Conservation (phyloP, 441 rosid genomes). For the Hypseocharis bilobata region DNA sequence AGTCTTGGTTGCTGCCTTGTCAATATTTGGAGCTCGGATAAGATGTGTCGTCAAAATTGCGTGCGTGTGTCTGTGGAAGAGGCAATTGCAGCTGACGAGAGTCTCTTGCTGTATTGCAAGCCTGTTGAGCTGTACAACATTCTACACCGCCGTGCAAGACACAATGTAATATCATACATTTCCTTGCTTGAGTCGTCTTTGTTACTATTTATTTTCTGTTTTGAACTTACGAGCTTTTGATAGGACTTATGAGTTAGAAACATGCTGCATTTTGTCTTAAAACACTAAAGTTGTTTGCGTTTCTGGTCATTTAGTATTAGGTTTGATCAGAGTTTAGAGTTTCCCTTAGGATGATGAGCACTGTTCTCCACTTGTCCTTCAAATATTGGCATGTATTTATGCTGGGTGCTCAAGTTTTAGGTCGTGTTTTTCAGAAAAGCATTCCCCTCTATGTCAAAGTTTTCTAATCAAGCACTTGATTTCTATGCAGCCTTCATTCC, state of each 20-base stretch:
- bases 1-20: slow-evolving; percentile 26
- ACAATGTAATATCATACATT: slow-evolving; percentile 43
- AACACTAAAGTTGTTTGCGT: neutral
- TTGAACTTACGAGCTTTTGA: neutral
- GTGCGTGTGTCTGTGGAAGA: slow-evolving; percentile 71
- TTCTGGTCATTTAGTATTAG: neutral
- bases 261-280: neutral
- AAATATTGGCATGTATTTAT: neutral
- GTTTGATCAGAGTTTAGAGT: neutral
- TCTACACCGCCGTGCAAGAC: slow-evolving; percentile 71
- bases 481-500: slow-evolving; percentile 57
- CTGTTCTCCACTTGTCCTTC: neutral
- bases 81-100: slow-evolving; percentile 83
- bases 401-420: neutral
- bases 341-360: neutral
- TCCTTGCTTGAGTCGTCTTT: neutral
- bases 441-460: neutral
- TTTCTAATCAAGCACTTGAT: slow-evolving; percentile 20
- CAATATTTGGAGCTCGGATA: slow-evolving; percentile 66
- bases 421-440: no score
- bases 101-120: slow-evolving; percentile 72
- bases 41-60: slow-evolving; percentile 85
- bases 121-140: slow-evolving; percentile 94
- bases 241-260: neutral
- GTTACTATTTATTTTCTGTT: neutral